Evolutionary conservation across 441 rosid species (phyloP).

Genomic region (Lepidium campestre): DNA sequence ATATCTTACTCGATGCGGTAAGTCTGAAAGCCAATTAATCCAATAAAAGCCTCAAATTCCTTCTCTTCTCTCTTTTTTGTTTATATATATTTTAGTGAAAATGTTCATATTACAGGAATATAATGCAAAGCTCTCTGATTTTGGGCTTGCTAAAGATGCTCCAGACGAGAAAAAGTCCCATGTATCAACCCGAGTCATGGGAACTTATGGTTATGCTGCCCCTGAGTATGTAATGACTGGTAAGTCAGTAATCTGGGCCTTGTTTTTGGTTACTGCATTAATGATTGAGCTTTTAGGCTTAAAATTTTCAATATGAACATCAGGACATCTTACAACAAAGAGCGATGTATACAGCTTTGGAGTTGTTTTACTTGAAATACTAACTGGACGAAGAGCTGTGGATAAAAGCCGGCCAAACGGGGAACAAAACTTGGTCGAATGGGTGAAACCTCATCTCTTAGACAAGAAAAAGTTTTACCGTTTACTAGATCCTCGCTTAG

Average conservation of each 20-base stretch:
- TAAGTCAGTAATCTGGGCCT: slow-evolving; percentile 2
- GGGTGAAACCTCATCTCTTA: slow-evolving; percentile 62
- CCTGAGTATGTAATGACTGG: slow-evolving; percentile 37
- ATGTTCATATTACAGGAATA: slow-evolving; percentile 24
- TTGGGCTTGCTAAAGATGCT: slow-evolving; percentile 36
- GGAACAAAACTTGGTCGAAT: slow-evolving; percentile 65
- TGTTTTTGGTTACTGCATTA: not conserved
- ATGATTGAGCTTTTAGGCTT: not conserved
- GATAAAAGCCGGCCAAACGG: slow-evolving; percentile 70
- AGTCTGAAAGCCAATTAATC: not conserved
- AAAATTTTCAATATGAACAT: not conserved
- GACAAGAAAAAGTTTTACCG: slow-evolving; percentile 55
- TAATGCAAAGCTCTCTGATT: slow-evolving; percentile 33
- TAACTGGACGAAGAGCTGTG: slow-evolving; percentile 68
- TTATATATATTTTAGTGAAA: not conserved
- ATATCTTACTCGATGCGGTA: slow-evolving; percentile 64
- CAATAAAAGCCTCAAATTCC: not conserved
- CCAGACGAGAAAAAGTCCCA: slow-evolving; percentile 33
- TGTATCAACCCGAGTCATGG: slow-evolving; percentile 34
- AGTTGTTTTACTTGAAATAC: slow-evolving; percentile 66
- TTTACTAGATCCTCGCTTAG: slow-evolving; percentile 59
- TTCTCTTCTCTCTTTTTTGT: not conserved
- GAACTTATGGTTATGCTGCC: slow-evolving; percentile 36
- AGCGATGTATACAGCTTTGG: slow-evolving; percentile 76
- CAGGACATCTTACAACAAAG: slow-evolving; percentile 65